These are phyloP conservation scores for Ustilaginoidea virens DNA, from an alignment of 2,329 filamentous ascomycete species.

Conservation along the genomic window DNA sequence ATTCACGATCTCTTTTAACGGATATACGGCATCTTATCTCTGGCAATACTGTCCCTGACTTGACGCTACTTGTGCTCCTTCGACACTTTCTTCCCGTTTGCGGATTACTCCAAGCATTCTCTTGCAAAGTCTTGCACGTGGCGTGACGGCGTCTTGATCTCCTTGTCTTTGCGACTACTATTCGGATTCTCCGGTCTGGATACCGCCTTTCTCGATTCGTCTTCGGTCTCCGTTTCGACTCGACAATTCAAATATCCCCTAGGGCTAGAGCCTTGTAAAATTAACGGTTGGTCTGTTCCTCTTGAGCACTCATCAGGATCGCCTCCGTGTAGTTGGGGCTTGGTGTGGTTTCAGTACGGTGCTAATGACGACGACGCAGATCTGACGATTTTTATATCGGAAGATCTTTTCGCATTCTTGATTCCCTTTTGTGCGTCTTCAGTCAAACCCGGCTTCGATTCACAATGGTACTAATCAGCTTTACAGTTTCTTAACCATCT, in stretches of 20 bases:
- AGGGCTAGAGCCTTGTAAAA: conserved; percentile 7
- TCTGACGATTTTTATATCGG: conserved; percentile 11
- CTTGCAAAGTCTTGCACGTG: conserved; percentile 16
- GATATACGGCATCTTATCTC: conserved; percentile 12
- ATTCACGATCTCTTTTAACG: conserved; percentile 11
- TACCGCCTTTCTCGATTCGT: conserved; percentile 19
- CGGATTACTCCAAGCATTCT: conserved; percentile 14
- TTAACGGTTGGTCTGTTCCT: conserved; percentile 1
- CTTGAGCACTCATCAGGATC: no score
- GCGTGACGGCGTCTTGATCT: conserved; percentile 25
- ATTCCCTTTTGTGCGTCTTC: no score
- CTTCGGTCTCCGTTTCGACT: conserved; percentile 15
- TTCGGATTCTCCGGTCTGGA: conserved; percentile 23
- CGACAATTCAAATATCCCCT: conserved; percentile 13
- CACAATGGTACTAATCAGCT: no score
- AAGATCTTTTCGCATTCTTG: conserved; percentile 10
- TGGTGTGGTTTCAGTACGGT: no score
- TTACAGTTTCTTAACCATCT: no score
- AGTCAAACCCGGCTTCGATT: no score
- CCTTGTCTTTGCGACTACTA: conserved; percentile 21
- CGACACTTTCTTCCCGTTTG: conserved; percentile 6
- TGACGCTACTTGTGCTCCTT: conserved; percentile 6
- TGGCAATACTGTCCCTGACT: conserved; percentile 10
- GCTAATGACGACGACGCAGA: no score
- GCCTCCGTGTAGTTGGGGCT: no score